These are phyloP conservation scores for Flaveria sonorensis DNA, from an alignment of 129 eudicot species.

Conservation along the genomic window DNA sequence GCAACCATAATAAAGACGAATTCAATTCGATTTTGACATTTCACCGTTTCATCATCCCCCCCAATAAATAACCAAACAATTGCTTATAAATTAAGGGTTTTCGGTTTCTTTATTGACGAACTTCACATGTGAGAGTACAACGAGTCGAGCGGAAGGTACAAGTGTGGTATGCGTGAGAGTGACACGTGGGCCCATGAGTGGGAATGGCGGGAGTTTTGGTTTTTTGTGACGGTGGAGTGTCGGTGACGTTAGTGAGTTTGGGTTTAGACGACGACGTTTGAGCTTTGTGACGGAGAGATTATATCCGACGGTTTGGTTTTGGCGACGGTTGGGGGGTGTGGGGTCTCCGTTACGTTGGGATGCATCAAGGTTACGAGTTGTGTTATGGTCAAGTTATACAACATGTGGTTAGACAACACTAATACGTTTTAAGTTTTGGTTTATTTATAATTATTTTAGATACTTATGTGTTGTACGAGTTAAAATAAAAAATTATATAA, in stretches of 20 bases:
- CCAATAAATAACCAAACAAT: neutral
- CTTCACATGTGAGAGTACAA: constrained; percentile 32
- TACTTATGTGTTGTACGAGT: no score
- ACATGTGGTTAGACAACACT: neutral
- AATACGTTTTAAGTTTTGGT: neutral
- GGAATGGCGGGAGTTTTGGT: constrained; percentile 20
- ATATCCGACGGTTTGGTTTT: constrained; percentile 24
- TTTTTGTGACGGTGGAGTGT: constrained; percentile 37
- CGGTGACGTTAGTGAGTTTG: constrained; percentile 31
- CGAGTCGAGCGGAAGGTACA: constrained; percentile 16
- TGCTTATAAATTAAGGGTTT: constrained; percentile 30
- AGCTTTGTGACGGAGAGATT: constrained; percentile 26
- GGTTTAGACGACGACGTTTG: constrained; percentile 28
- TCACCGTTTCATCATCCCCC: constrained; percentile 20
- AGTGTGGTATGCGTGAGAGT: constrained; percentile 14
- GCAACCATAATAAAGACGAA: constrained; percentile 22
- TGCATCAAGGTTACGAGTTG: constrained; percentile 13
- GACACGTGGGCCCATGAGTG: neutral
- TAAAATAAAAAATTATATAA: no score
- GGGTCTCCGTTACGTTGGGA: neutral
- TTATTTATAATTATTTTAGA: no score
- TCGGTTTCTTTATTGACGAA: neutral
- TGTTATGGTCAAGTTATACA: constrained; percentile 5
- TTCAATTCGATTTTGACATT: constrained; percentile 28
- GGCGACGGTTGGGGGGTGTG: constrained; percentile 18